These are phyloP conservation scores for Trametes pubescens DNA, from an alignment of 1,284 basidiomycete genomes.

Conservation along the genomic window DNA sequence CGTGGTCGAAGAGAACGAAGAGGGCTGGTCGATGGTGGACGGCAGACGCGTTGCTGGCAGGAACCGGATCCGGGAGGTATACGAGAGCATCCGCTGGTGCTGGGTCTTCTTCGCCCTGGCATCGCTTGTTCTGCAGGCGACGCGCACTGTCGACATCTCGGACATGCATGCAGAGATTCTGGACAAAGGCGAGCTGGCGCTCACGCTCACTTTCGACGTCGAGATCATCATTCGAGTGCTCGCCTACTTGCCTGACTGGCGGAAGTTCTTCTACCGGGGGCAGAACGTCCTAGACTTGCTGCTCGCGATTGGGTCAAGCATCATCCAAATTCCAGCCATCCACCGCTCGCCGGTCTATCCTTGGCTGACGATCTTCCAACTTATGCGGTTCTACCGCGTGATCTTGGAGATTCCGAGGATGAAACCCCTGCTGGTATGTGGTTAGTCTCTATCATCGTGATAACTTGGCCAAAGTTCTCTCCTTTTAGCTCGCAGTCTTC, in stretches of 20 bases:
- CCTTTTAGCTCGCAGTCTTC: slow-evolving; percentile 80
- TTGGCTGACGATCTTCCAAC: slow-evolving; percentile 93
- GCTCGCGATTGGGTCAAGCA: slow-evolving; percentile 81
- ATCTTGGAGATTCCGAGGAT: slow-evolving; percentile 90
- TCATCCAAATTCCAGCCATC: slow-evolving; percentile 91
- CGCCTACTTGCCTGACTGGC: slow-evolving; percentile 84
- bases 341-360: slow-evolving; percentile 73
- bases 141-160: slow-evolving; percentile 67
- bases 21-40: slow-evolving; percentile 62
- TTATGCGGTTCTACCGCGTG: slow-evolving; percentile 92
- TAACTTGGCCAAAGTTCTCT: not conserved
- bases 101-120: slow-evolving; percentile 84
- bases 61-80: slow-evolving; percentile 62
- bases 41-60: slow-evolving; percentile 51
- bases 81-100: slow-evolving; percentile 71
- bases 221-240: slow-evolving; percentile 87
- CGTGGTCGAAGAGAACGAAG: slow-evolving; percentile 60
- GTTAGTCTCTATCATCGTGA: not conserved
- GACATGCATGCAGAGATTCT: slow-evolving; percentile 55
- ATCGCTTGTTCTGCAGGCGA: slow-evolving; percentile 83
- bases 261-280: slow-evolving; percentile 73
- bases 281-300: slow-evolving; percentile 84
- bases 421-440: slow-evolving; percentile 76
- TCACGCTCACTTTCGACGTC: slow-evolving; percentile 88
- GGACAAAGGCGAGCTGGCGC: slow-evolving; percentile 77